Evolutionary conservation across 2,329 filamentous ascomycete species (phyloP).

Genomic region (Talaromyces sp.): DNA sequence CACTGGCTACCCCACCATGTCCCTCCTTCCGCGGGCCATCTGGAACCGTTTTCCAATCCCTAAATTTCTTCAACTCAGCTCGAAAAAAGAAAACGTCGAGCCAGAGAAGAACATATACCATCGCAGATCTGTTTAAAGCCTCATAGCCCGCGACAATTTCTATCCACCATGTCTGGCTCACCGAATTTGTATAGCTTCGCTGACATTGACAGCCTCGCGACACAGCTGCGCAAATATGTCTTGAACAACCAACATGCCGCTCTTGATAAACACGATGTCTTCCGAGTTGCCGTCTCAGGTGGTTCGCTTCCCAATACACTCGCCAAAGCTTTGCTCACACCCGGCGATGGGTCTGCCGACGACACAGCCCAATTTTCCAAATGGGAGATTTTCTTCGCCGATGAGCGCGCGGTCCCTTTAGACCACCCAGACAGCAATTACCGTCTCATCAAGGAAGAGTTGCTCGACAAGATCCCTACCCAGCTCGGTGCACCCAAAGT

Average conservation of each 20-base stretch:
- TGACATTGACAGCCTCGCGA: constrained; percentile 64
- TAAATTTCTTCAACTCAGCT: background rate
- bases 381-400: constrained; percentile 98
- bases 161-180: constrained; percentile 35
- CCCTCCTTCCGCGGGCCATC: background rate
- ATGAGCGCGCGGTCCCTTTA: constrained; percentile 90
- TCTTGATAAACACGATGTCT: constrained; percentile 72
- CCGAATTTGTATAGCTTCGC: constrained; percentile 76
- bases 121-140: background rate
- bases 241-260: constrained; percentile 77
- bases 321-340: constrained; percentile 71
- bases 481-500: constrained; percentile 65
- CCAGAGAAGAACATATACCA: background rate
- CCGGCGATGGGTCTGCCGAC: constrained; percentile 47
- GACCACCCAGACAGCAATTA: constrained; percentile 95
- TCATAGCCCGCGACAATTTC: background rate
- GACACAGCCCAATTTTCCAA: constrained; percentile 72
- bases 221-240: constrained; percentile 75
- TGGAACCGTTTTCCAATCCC: background rate
- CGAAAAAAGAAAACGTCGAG: background rate
- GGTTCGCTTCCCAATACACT: constrained; percentile 88
- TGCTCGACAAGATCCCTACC: constrained; percentile 80
- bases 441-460: constrained; percentile 76
- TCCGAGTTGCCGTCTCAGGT: constrained; percentile 90
- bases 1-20: background rate